Percentiles rank a stretch among this genome's conserved stretches.
phyloP scores from a whole-genome alignment of 495 filamentous ascomycete genomes.

The Neurospora tetraspora region DNA sequence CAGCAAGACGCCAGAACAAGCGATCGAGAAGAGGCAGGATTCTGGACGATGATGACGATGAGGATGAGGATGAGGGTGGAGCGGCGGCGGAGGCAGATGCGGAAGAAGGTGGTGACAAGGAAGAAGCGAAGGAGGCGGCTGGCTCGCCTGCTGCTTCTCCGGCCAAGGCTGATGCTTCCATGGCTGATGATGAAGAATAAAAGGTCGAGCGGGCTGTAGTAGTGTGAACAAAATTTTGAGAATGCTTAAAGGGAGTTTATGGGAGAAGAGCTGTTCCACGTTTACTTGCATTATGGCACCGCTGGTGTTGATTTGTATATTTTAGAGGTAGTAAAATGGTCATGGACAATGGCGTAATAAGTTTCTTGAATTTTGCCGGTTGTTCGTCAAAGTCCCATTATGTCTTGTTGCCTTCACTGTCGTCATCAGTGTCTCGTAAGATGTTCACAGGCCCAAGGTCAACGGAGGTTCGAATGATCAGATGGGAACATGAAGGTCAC shows the following conservation, averaged over 20 bases:
- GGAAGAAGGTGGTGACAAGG: background rate
- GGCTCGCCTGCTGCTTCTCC: background rate
- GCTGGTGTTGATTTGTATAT: background rate
- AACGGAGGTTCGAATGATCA: background rate
- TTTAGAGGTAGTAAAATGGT: background rate
- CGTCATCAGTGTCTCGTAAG: background rate
- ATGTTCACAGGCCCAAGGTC: background rate
- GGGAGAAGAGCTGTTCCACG: background rate
- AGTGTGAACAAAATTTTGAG: background rate
- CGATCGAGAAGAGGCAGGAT: conserved; percentile 23
- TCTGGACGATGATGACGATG: conserved; percentile 27
- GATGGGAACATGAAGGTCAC: no score
- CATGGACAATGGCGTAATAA: background rate
- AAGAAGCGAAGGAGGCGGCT: conserved; percentile 3
- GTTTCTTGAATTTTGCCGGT: background rate
- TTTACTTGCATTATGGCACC: background rate
- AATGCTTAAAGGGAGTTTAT: background rate
- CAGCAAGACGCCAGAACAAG: conserved; percentile 9
- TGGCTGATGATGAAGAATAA: conserved; percentile 24
- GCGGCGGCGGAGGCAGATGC: background rate
- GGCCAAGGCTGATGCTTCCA: conserved; percentile 19
- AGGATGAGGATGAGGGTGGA: conserved; percentile 20
- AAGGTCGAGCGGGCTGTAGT: background rate
- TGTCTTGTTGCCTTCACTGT: background rate
- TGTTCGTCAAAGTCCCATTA: background rate